Base-by-base conservation (phyloP, 2,329 filamentous ascomycete genomes). In the Albifimbria verrucaria region DNA sequence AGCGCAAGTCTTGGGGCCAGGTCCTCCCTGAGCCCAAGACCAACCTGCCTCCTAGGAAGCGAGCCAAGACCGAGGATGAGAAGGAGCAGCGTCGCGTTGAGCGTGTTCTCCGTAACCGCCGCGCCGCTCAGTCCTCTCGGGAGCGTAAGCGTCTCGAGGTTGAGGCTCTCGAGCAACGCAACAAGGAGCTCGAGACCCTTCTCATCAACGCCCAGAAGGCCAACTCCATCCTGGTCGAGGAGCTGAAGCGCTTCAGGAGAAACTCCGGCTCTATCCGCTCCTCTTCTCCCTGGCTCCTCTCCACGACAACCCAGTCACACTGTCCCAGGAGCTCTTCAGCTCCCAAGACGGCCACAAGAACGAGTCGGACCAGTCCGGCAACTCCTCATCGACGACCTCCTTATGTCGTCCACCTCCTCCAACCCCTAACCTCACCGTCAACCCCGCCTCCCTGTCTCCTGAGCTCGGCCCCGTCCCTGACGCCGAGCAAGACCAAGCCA, bases 1-100 rank as follows among this genome's bases (percentile, higher is more conserved):
- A 97, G 84, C 82, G 94, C 65, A 99, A 97, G 77, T 97, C 94
- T 48, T 99, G 94, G 94, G 94, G 94, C 48, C 94, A 99, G 73
- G 90, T 96, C 70, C 85, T 97, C 41, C 94, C 94, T 18, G 90
- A 95, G 68, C 94, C 94, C 43, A 97, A 97, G 82, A 97, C 94
- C 26, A 95, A 93, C 67, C 85, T 97, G 7, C 93, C 93, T 56
- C 93, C 93, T 39, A 91, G 89, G 61, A 99, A 99, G 84, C 91
- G 94, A 57, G 94, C 94, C 63, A 99, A 97, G 82, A 99, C 94
- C 3, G 93, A 96, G 65, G 94, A 97, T 66, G 94, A 99, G 74
- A 99, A 99, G 77, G 94, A 97, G 75, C 94, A 99, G 73, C 89
- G 94, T 44, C 89, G 94, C 57, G 95, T 97, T 52, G 94, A 99